Evolutionary conservation across 768 basidiomycete genomes (phyloP).

Genomic region (Cubamyces lactineus): DNA sequence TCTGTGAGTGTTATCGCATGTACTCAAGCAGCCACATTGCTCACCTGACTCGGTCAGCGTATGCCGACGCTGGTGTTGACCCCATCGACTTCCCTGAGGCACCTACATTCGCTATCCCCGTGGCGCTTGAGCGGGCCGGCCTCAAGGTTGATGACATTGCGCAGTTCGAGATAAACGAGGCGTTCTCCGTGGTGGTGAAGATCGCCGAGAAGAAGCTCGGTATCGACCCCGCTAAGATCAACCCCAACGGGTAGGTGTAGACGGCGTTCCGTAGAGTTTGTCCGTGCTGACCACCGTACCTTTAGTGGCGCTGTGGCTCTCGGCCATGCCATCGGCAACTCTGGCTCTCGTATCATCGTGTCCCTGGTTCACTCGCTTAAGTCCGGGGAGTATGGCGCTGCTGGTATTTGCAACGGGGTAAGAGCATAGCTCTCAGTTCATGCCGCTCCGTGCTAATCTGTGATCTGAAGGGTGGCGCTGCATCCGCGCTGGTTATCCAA

Average conservation of each 20-base stretch:
- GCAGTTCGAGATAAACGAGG: constrained; percentile 96
- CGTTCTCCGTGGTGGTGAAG: constrained; percentile 92
- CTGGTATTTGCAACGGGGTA: constrained; percentile 96
- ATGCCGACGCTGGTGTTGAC: constrained; percentile 95
- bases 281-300: constrained; percentile 26
- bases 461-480: constrained; percentile 77
- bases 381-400: constrained; percentile 91
- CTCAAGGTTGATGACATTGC: constrained; percentile 83
- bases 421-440: constrained; percentile 37
- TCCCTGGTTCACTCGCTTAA: constrained; percentile 91
- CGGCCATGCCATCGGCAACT: constrained; percentile 96
- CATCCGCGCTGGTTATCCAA: constrained; percentile 89
- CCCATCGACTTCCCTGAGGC: constrained; percentile 98
- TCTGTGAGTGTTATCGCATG: constrained; percentile 64
- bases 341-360: constrained; percentile 92
- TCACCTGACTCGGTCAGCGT: constrained; percentile 55
- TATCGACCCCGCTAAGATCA: constrained; percentile 87
- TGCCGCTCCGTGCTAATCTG: constrained; percentile 18
- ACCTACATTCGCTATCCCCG: constrained; percentile 88
- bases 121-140: constrained; percentile 86
- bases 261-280: background rate
- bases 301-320: constrained; percentile 93
- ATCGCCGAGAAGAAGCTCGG: constrained; percentile 88
- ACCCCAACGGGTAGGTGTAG: constrained; percentile 75
- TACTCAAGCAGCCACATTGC: background rate